A percentile compares a stretch with the other conserved stretches of the same genome.
phyloP scores from a whole-genome alignment of 2,329 filamentous ascomycete genomes.

The Apiospora koreana region DNA sequence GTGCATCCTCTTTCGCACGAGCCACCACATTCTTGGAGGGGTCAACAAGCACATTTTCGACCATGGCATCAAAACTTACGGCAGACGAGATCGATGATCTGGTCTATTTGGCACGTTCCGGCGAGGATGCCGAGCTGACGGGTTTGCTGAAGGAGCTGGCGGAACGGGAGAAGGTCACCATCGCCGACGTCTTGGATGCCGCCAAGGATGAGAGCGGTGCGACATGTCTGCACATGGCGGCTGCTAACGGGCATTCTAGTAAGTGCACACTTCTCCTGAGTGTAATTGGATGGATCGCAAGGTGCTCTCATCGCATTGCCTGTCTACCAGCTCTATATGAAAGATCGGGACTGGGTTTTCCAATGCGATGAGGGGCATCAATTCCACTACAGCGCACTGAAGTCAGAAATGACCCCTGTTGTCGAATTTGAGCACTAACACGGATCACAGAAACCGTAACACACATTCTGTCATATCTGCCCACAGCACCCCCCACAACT shows the following conservation, averaged over 20 bases:
- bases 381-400: not conserved
- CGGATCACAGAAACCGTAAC: slow-evolving; percentile 42
- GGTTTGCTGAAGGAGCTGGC: slow-evolving; percentile 59
- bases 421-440: not conserved
- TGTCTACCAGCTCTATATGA: not conserved
- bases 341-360: not conserved
- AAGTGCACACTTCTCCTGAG: slow-evolving; percentile 30
- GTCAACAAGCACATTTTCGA: not conserved
- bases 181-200: slow-evolving; percentile 66
- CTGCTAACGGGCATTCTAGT: slow-evolving; percentile 87
- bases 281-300: not conserved
- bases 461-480: slow-evolving; percentile 44
- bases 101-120: slow-evolving; percentile 80
- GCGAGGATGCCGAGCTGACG: slow-evolving; percentile 71
- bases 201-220: slow-evolving; percentile 76
- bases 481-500: slow-evolving; percentile 23
- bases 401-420: not conserved
- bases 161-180: slow-evolving; percentile 58
- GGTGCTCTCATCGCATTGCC: not conserved
- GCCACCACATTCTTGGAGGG: slow-evolving; percentile 1
- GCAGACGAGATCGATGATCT: slow-evolving; percentile 90
- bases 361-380: not conserved
- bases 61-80: slow-evolving; percentile 57
- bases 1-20: slow-evolving; percentile 7
- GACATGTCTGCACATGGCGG: slow-evolving; percentile 87